phyloP scores from a whole-genome alignment of 306 rosid species.

The Lablab purpureus region DNA sequence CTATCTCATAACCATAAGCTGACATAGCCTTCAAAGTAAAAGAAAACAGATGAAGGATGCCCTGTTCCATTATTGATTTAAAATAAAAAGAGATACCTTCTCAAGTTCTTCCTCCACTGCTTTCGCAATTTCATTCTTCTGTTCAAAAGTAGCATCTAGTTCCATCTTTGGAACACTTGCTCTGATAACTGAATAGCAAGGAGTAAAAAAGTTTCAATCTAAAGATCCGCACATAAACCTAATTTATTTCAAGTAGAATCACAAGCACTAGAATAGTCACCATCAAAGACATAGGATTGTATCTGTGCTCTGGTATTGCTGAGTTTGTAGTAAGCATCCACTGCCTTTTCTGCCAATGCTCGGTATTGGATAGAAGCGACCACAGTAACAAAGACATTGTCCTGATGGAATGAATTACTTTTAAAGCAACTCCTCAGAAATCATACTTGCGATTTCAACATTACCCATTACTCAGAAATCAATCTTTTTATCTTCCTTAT shows the following conservation, averaged over 20 bases:
- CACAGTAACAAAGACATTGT: constrained; percentile 81
- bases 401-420: constrained; percentile 60
- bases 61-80: neutral
- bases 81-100: constrained; percentile 51
- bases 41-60: neutral
- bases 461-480: no score
- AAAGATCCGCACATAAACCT: constrained; percentile 8
- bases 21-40: constrained; percentile 76
- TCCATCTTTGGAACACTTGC: constrained; percentile 86
- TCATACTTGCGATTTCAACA: no score
- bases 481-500: no score
- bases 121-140: constrained; percentile 82
- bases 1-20: constrained; percentile 47
- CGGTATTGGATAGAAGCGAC: constrained; percentile 92
- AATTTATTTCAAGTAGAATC: neutral
- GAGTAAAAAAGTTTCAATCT: neutral
- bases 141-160: constrained; percentile 77
- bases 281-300: constrained; percentile 88
- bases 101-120: constrained; percentile 83
- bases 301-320: constrained; percentile 77
- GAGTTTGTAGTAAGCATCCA: constrained; percentile 83
- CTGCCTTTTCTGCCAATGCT: constrained; percentile 74
- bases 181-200: constrained; percentile 63
- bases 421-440: no score
- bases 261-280: constrained; percentile 42